A percentile compares a stretch with the other conserved stretches of the same genome.
These are phyloP conservation scores for Taphrina flavorubra DNA, from an alignment of 1,139 yeast genomes.

Conservation along the genomic window DNA sequence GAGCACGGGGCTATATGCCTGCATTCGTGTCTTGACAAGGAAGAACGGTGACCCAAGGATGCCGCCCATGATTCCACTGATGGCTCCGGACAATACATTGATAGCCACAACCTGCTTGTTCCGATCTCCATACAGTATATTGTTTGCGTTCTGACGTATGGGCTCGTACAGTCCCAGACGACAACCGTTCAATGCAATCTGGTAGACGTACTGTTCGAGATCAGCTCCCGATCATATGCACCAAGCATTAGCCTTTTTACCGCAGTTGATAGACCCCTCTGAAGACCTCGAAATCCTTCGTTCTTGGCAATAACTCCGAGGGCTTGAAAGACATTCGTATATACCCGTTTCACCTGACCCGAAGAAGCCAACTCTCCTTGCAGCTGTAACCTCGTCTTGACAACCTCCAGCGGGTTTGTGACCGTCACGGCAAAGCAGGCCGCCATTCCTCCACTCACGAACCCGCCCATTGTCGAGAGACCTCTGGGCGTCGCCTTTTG, in stretches of 20 bases:
- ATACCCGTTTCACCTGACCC: constrained; percentile 61
- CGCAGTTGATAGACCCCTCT: constrained; percentile 83
- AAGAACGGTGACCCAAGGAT: constrained; percentile 88
- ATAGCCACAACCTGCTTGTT: constrained; percentile 58
- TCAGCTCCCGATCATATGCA: background rate
- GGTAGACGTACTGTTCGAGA: constrained; percentile 69
- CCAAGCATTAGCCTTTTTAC: constrained; percentile 29
- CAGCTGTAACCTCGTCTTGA: constrained; percentile 84
- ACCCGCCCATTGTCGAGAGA: constrained; percentile 71
- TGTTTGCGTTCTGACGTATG: constrained; percentile 65
- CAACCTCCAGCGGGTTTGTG: constrained; percentile 92
- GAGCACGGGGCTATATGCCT: constrained; percentile 72
- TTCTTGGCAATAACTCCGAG: constrained; percentile 70
- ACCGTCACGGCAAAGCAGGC: constrained; percentile 98
- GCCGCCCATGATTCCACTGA: constrained; percentile 90
- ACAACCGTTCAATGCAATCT: constrained; percentile 88
- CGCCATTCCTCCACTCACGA: constrained; percentile 90
- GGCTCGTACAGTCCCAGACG: constrained; percentile 95
- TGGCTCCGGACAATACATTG: constrained; percentile 81
- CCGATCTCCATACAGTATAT: constrained; percentile 60
- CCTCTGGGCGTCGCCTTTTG: constrained; percentile 23
- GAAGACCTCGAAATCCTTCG: constrained; percentile 88
- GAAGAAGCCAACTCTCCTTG: constrained; percentile 82
- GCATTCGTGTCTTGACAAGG: constrained; percentile 93
- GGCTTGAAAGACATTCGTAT: constrained; percentile 87